Evolutionary conservation across 306 rosid species (phyloP), one percentile per base, ranked within the genome.

Genomic region (Begonia fuchsioides): DNA sequence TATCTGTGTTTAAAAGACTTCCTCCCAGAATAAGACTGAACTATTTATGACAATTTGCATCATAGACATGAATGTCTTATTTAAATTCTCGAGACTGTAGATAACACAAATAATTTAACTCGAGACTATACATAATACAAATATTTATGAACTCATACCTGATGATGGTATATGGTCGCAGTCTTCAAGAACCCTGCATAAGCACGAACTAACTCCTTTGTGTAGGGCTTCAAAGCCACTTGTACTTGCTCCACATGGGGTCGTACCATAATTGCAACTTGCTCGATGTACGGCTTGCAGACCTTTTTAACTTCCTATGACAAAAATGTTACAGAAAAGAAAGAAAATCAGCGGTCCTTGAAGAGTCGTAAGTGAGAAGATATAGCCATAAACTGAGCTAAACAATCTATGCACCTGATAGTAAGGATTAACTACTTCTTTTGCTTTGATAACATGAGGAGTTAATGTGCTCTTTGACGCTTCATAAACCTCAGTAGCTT

Each of bases 281-380:
- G 86, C 71, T 85, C 94, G 49, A 92, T 55, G 62, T 92, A 79
- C 43, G 98, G 98, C 76, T 92, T 79, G 79, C 83, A 77, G 68
- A 77, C 52, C 73, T 54, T 82, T 59, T 76, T 86, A 13, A 75
- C 93, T 62, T 82, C 93, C 98, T 92, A 81, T 61, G 55, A 77
- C 44, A 8, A 26, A 26, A 26, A 26, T 6, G 35, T 26, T 26
- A 60, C 61, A 39, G 47, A 61, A 2, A 16, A 39, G 49, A 40
- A 49, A 48, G 15, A 58, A 1, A 43, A 17, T 14, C n/a, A 38
- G 44, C 12, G n/a, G 18, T 2, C 19, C 11, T 39, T 5, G 10
- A 14, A 13, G 3, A 1, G 44, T n/a, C 52, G 44, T 44, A 32
- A 43, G 44, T 15, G 12, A 44, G 47, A 35, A 12, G 11, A 46